These are phyloP conservation scores for Pachyrhizus erosus DNA, from an alignment of 306 rosid genomes.

Conservation along the genomic window DNA sequence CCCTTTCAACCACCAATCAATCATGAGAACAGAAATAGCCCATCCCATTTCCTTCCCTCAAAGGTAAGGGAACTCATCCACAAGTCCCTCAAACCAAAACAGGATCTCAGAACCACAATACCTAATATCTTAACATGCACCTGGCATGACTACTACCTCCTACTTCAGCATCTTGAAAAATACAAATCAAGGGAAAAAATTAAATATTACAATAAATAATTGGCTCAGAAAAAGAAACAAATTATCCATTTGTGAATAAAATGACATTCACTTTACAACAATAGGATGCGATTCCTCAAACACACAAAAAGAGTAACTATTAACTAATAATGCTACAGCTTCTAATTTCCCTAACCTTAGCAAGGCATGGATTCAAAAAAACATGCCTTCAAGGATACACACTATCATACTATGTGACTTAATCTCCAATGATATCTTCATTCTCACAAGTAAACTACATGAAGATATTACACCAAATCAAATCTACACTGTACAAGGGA, in stretches of 20 bases:
- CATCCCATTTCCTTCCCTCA: neutral
- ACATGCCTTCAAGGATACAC: slow-evolving; percentile 43
- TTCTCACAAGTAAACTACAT: slow-evolving; percentile 30
- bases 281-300: neutral
- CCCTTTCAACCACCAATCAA: neutral
- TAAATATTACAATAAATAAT: neutral
- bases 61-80: neutral
- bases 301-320: slow-evolving; percentile 12
- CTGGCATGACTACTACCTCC: neutral
- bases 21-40: neutral
- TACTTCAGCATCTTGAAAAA: neutral
- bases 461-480: slow-evolving; percentile 26
- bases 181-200: neutral
- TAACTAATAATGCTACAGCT: slow-evolving; percentile 11
- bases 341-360: slow-evolving; percentile 13
- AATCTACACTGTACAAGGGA: slow-evolving; percentile 54
- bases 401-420: slow-evolving; percentile 38
- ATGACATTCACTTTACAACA: slow-evolving; percentile 43
- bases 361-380: slow-evolving; percentile 62
- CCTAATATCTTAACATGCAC: neutral
- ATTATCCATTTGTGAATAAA: slow-evolving; percentile 24
- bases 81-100: slow-evolving; percentile 3
- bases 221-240: neutral
- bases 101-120: neutral
- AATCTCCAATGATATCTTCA: slow-evolving; percentile 40